phyloP scores from a whole-genome alignment of 305 asterid species.

The Solanum hybrid region DNA sequence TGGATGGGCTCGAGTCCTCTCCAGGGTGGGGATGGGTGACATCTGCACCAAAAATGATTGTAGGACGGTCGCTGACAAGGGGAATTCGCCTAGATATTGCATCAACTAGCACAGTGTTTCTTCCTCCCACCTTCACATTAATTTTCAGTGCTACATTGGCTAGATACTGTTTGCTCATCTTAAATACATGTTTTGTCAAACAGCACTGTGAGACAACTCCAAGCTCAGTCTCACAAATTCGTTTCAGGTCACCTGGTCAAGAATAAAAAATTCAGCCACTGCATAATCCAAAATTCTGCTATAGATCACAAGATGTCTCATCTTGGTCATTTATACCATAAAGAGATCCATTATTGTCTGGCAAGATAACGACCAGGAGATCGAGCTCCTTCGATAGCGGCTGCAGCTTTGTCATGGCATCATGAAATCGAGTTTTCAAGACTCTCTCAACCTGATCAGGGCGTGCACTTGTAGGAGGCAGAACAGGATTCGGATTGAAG shows the following conservation, averaged over 20 bases:
- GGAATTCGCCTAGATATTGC: conserved; percentile 87
- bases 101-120: conserved; percentile 84
- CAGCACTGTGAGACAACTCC: conserved; percentile 98
- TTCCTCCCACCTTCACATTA: conserved; percentile 92
- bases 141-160: conserved; percentile 91
- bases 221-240: conserved; percentile 92
- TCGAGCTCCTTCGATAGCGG: conserved; percentile 70
- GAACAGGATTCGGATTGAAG: conserved; percentile 63
- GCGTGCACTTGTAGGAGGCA: conserved; percentile 56
- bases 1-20: conserved; percentile 95
- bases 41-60: conserved; percentile 96
- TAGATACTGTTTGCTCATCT: conserved; percentile 81
- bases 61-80: conserved; percentile 85
- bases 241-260: conserved; percentile 65
- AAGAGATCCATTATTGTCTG: conserved; percentile 87
- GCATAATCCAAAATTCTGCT: neutral
- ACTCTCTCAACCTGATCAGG: conserved; percentile 82
- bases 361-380: conserved; percentile 71
- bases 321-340: conserved; percentile 46
- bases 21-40: conserved; percentile 99
- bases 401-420: conserved; percentile 51
- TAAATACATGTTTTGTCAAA: conserved; percentile 73
- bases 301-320: neutral
- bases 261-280: neutral
- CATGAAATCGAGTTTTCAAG: conserved; percentile 63